Percentiles rank a stretch among this genome's conserved stretches.
These are phyloP conservation scores for Mycena galericulata DNA, from an alignment of 768 basidiomycete species.

Conservation along the genomic window DNA sequence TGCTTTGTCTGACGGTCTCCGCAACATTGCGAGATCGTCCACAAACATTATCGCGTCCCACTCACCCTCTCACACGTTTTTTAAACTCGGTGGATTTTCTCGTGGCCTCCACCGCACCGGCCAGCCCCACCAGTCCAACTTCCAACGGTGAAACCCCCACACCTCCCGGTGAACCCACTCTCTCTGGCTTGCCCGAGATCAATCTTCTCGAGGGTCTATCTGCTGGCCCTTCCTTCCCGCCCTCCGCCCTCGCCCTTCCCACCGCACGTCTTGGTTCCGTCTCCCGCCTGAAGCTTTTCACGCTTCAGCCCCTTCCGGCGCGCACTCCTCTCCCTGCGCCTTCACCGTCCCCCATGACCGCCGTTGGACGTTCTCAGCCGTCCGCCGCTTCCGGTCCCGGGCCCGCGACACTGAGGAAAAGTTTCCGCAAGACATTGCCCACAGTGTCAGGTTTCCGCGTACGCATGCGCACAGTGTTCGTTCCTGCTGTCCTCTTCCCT, in stretches of 20 bases:
- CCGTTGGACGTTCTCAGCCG: slow-evolving; percentile 44
- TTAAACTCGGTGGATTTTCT: slow-evolving; percentile 52
- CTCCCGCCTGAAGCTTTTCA: slow-evolving; percentile 75
- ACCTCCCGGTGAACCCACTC: slow-evolving; percentile 51
- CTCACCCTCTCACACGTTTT: slow-evolving; percentile 58
- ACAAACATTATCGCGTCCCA: slow-evolving; percentile 55
- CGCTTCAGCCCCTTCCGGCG: slow-evolving; percentile 64
- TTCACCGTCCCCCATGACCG: slow-evolving; percentile 64
- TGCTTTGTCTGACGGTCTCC: slow-evolving; percentile 87
- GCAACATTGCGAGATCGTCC: slow-evolving; percentile 90
- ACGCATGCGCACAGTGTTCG: slow-evolving; percentile 94
- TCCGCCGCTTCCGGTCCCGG: slow-evolving; percentile 45
- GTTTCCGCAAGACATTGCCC: slow-evolving; percentile 82
- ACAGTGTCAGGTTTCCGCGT: slow-evolving; percentile 89
- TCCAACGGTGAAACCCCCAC: slow-evolving; percentile 39
- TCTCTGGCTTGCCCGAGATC: slow-evolving; percentile 72
- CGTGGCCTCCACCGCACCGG: slow-evolving; percentile 44
- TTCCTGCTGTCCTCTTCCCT: slow-evolving; percentile 84
- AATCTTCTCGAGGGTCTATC: slow-evolving; percentile 76
- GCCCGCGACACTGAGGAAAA: slow-evolving; percentile 83
- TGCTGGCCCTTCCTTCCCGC: slow-evolving; percentile 57
- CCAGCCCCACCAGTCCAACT: slow-evolving; percentile 39
- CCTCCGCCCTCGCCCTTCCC: slow-evolving; percentile 61
- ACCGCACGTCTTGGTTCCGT: slow-evolving; percentile 77
- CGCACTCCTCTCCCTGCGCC: slow-evolving; percentile 52